These are phyloP conservation scores for Cardiospermum halicacabum DNA, from an alignment of 345 rosid species.

Conservation along the genomic window DNA sequence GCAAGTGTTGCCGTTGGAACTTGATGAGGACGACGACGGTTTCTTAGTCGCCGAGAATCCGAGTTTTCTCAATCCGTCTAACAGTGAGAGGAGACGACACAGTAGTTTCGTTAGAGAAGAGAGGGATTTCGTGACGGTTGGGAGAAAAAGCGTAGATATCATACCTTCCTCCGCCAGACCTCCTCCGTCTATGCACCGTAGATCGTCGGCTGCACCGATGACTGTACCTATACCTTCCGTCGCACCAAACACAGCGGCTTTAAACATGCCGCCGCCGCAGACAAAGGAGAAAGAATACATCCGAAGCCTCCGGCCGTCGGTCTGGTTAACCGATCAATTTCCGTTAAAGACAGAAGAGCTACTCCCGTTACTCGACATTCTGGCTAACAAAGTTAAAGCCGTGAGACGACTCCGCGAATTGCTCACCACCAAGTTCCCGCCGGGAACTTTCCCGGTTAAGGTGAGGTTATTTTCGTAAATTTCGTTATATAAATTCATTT, in stretches of 20 bases:
- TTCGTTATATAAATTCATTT: background rate
- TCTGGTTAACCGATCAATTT: constrained; percentile 94
- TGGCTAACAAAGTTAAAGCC: constrained; percentile 94
- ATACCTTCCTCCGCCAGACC: constrained; percentile 40
- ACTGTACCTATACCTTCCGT: no score
- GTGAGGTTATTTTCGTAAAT: constrained; percentile 27
- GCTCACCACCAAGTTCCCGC: constrained; percentile 92
- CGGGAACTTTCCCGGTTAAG: constrained; percentile 97
- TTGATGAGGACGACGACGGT: constrained; percentile 83
- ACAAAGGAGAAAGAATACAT: constrained; percentile 86
- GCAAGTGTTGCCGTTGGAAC: constrained; percentile 54
- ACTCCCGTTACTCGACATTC: constrained; percentile 83
- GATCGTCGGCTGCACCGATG: constrained; percentile 27
- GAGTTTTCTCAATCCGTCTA: constrained; percentile 36
- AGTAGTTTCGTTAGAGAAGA: constrained; percentile 93
- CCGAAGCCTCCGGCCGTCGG: constrained; percentile 72
- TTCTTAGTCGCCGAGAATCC: constrained; percentile 88
- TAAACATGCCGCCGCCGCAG: constrained; percentile 35
- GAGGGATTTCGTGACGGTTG: constrained; percentile 57
- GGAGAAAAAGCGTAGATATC: constrained; percentile 47
- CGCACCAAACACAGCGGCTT: constrained; percentile 36
- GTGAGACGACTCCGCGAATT: constrained; percentile 85
- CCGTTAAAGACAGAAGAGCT: constrained; percentile 91
- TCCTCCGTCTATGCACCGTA: constrained; percentile 37
- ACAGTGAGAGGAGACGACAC: constrained; percentile 57